These are phyloP conservation scores for Aspergillaceae sp. DNA, from an alignment of 2,329 filamentous ascomycete species.

Conservation along the genomic window DNA sequence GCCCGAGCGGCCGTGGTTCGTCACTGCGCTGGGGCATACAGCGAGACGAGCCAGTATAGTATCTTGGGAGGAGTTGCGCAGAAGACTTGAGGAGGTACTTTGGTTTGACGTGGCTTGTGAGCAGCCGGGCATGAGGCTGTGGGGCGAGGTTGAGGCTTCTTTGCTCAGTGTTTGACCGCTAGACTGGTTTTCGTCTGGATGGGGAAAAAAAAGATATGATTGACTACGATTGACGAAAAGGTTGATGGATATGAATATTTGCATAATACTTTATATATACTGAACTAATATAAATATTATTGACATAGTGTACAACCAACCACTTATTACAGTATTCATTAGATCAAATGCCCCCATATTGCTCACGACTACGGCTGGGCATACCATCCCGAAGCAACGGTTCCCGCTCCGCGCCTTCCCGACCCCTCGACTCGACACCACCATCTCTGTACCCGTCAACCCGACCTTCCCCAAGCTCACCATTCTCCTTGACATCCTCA, in stretches of 20 bases:
- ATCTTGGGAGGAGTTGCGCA: conserved; percentile 20
- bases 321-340: too few species aligned
- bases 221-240: conserved; percentile 2
- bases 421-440: too few species aligned
- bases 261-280: not conserved
- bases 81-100: conserved; percentile 18
- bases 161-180: not conserved
- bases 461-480: too few species aligned
- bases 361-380: too few species aligned
- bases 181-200: not conserved
- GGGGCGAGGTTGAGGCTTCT: conserved; percentile 15
- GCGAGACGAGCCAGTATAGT: conserved; percentile 11
- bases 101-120: conserved; percentile 32
- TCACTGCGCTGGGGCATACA: conserved; percentile 15
- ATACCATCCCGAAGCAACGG: not conserved
- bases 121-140: conserved; percentile 19
- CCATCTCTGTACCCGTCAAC: too few species aligned
- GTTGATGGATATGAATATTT: not conserved
- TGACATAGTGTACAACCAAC: too few species aligned
- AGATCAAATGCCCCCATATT: not conserved
- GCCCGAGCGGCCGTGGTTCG: conserved; percentile 26
- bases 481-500: not conserved
- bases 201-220: conserved; percentile 1
- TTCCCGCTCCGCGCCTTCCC: not conserved
- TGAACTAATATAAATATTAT: not conserved